These are phyloP conservation scores for Trifolium subterraneum DNA, from an alignment of 306 rosid genomes.

Conservation along the genomic window DNA sequence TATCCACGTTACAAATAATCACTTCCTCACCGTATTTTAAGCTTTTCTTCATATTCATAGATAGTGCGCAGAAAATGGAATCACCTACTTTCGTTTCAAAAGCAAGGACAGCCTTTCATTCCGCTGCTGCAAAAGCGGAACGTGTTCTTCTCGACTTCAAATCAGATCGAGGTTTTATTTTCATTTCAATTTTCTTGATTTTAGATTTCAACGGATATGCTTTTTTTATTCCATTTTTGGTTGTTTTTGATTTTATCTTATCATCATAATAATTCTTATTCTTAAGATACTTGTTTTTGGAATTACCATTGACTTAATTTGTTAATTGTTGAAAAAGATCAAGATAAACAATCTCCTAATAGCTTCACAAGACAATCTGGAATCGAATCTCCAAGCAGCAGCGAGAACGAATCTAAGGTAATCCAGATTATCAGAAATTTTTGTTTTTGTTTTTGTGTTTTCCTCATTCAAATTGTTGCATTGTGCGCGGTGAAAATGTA, in stretches of 20 bases:
- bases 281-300: slow-evolving; percentile 10
- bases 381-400: slow-evolving; percentile 46
- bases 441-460: neutral
- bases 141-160: slow-evolving; percentile 79
- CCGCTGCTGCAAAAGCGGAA: slow-evolving; percentile 99
- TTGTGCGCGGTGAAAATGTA: neutral
- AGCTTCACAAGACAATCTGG: slow-evolving; percentile 41
- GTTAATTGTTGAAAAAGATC: slow-evolving; percentile 67
- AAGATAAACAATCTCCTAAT: slow-evolving; percentile 52
- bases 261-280: neutral
- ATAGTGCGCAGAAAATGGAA: slow-evolving; percentile 65
- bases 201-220: slow-evolving; percentile 11
- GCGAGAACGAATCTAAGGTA: slow-evolving; percentile 62
- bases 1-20: neutral
- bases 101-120: slow-evolving; percentile 95
- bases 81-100: slow-evolving; percentile 81
- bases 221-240: neutral
- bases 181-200: neutral
- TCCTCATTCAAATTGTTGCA: neutral
- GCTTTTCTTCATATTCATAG: slow-evolving; percentile 5
- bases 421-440: neutral
- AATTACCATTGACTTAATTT: slow-evolving; percentile 43
- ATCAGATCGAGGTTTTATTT: slow-evolving; percentile 73
- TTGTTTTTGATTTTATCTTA: neutral
- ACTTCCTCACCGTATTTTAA: neutral